Base-by-base conservation (phyloP, 2,329 filamentous ascomycete species). In the Fusarium aywerte region DNA sequence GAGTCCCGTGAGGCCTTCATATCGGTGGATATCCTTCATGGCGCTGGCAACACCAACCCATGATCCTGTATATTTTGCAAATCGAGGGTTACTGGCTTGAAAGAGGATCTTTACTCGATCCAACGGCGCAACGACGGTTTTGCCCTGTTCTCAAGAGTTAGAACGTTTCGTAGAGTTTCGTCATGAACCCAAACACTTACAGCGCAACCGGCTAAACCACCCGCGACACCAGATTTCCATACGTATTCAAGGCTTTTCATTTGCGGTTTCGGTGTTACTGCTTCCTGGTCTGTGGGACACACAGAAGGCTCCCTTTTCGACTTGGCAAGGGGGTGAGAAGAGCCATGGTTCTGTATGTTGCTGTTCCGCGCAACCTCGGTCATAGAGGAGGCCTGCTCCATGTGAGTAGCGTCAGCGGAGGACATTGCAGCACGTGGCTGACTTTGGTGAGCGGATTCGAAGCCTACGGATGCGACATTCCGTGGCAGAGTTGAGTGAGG, bases 71-170 rank as follows among this genome's bases (percentile, higher is more conserved):
- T 98, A 99, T 80, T 97, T 97, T 53, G 91, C 87, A 77, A 97
- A 99, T 71, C 96, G 90, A 4, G 96, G 96, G 74, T 96, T 97
- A 75, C 91, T 93, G 51, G 96, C 91, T 78, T 99, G 96, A 81
- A 99, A 98, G 39, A 99, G 90, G 75, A 99, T 99, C 81, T 99
- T 99, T 74, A 99, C 96, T 69, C 96, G 90, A 80, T 99, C 96
- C 67, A 99, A 91, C 23, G 96, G 96, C 23, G 93, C 96, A 35
- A 99, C 96, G 8, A 97, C 84, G 0, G 95, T 97, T 84, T 99
- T 99, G 64, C 92, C 96, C 93, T 97, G 21, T 20, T 51, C 15
- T 5, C 7, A 38, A 54, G 13, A 21, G 66, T 73, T 21, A 73
- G 61, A 44, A 44, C 10, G 21, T 18, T 44, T 10, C 21, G 21